These are phyloP conservation scores for Conoideocrella luteorostrata DNA, from an alignment of 2,329 filamentous ascomycete genomes.

Conservation along the genomic window DNA sequence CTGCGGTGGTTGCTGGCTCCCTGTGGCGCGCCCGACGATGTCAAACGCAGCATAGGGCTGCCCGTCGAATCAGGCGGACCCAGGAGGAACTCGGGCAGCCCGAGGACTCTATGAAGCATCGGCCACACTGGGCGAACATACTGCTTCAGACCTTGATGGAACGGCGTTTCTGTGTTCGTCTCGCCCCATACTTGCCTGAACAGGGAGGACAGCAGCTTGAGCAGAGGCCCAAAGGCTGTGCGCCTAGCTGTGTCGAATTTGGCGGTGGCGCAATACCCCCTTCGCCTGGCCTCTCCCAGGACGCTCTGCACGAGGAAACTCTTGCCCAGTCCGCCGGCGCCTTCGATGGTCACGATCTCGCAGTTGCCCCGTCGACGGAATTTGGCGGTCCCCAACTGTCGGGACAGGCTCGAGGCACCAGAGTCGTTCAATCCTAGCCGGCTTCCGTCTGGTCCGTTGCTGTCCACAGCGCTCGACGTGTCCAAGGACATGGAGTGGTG, in stretches of 20 bases:
- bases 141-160: conserved; percentile 55
- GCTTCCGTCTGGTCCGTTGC: conserved; percentile 32
- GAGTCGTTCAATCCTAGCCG: conserved; percentile 40
- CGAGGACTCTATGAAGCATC: conserved; percentile 54
- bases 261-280: conserved; percentile 59
- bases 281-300: conserved; percentile 51
- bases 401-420: conserved; percentile 43
- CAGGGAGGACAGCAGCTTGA: conserved; percentile 58
- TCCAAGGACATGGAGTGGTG: conserved; percentile 46
- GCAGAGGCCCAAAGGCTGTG: conserved; percentile 55
- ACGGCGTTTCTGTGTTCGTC: conserved; percentile 56
- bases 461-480: conserved; percentile 39
- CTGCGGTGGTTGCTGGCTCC: conserved; percentile 21
- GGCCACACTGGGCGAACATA: conserved; percentile 60
- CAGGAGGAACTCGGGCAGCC: conserved; percentile 63
- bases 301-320: conserved; percentile 59
- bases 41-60: conserved; percentile 7
- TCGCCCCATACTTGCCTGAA: conserved; percentile 65
- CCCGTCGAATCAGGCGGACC: conserved; percentile 36
- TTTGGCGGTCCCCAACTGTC: conserved; percentile 50
- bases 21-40: conserved; percentile 2
- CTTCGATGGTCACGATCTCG: conserved; percentile 56
- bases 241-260: conserved; percentile 59
- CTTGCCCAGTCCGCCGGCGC: conserved; percentile 58
- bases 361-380: conserved; percentile 57